Conservation (phyloP, 495 filamentous ascomycete genomes). For the Penicillium nucicola region DNA sequence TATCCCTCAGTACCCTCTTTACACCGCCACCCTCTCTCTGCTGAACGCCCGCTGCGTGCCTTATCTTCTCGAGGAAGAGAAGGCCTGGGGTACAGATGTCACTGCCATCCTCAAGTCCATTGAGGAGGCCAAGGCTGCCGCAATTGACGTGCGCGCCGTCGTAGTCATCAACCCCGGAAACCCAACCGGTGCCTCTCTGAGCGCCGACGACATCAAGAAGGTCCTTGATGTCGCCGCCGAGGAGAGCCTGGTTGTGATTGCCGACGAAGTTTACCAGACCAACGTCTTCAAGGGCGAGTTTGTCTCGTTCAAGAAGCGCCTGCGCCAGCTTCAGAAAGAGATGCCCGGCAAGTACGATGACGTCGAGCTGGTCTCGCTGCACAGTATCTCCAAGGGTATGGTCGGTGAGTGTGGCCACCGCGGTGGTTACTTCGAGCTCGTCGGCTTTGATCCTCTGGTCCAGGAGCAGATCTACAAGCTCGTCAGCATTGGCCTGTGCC, state of each 20-base stretch:
- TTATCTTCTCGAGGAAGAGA: constrained; percentile 84
- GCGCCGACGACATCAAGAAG: constrained; percentile 69
- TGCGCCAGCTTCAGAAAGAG: constrained; percentile 79
- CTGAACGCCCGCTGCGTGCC: constrained; percentile 85
- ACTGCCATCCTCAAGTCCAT: constrained; percentile 67
- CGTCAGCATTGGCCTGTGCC: constrained; percentile 90
- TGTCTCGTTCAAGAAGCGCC: constrained; percentile 87
- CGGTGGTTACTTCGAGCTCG: constrained; percentile 93
- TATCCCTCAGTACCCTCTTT: constrained; percentile 96
- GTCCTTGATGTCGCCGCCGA: constrained; percentile 83
- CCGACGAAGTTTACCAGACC: constrained; percentile 98
- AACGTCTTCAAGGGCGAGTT: constrained; percentile 95
- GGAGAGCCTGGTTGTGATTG: constrained; percentile 83
- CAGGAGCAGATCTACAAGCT: constrained; percentile 97
- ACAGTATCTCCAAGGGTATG: constrained; percentile 94
- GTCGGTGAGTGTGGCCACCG: constrained; percentile 97
- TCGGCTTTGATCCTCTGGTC: constrained; percentile 81
- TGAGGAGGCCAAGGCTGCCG: constrained; percentile 65
- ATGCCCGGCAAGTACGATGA: constrained; percentile 71
- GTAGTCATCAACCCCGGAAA: constrained; percentile 98
- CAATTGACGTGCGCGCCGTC: constrained; percentile 83
- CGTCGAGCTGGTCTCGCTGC: constrained; percentile 82
- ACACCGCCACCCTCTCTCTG: constrained; percentile 87
- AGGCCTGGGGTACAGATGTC: constrained; percentile 84
- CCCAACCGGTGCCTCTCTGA: constrained; percentile 85